phyloP scores from a whole-genome alignment of 306 rosid species.

The Trifolium repens region DNA sequence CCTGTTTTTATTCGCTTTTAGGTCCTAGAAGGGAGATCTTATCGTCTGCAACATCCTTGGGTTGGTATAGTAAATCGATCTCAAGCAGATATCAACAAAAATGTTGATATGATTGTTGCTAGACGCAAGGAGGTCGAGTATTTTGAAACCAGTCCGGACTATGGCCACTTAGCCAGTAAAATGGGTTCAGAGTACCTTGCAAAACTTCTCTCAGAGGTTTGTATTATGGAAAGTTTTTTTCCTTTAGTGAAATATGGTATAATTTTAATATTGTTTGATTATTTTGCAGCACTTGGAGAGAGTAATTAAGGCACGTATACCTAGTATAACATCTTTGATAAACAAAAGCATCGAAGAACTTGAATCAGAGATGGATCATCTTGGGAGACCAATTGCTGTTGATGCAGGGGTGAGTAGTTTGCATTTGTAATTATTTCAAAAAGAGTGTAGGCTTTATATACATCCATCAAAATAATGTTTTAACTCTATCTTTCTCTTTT shows the following conservation, averaged over 20 bases:
- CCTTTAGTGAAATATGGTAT: conserved; percentile 4
- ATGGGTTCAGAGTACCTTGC: conserved; percentile 99
- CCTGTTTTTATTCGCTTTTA: conserved; percentile 37
- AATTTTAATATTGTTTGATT: conserved; percentile 43
- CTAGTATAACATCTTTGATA: conserved; percentile 85
- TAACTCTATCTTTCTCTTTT: conserved; percentile 34
- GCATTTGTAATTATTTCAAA: conserved; percentile 22
- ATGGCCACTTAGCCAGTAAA: conserved; percentile 81
- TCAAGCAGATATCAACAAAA: conserved; percentile 94
- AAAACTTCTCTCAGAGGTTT: conserved; percentile 92
- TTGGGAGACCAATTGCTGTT: conserved; percentile 88
- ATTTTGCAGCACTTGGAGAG: conserved; percentile 79
- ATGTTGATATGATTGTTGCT: conserved; percentile 84
- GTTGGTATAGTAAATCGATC: conserved; percentile 98
- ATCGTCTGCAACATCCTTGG: conserved; percentile 91
- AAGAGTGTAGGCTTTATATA: conserved; percentile 4
- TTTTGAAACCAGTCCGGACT: conserved; percentile 91
- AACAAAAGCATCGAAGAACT: conserved; percentile 95
- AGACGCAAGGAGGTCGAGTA: conserved; percentile 93
- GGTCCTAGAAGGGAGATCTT: conserved; percentile 98
- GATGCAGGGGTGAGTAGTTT: conserved; percentile 91
- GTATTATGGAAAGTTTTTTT: conserved; percentile 8
- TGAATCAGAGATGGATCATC: conserved; percentile 93
- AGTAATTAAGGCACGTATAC: conserved; percentile 82
- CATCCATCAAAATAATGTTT: conserved; percentile 23